Evolutionary conservation across 2,329 filamentous ascomycete species (phyloP), one percentile per base, ranked within the genome.

Genomic region (Penicillium sclerotiorum): DNA sequence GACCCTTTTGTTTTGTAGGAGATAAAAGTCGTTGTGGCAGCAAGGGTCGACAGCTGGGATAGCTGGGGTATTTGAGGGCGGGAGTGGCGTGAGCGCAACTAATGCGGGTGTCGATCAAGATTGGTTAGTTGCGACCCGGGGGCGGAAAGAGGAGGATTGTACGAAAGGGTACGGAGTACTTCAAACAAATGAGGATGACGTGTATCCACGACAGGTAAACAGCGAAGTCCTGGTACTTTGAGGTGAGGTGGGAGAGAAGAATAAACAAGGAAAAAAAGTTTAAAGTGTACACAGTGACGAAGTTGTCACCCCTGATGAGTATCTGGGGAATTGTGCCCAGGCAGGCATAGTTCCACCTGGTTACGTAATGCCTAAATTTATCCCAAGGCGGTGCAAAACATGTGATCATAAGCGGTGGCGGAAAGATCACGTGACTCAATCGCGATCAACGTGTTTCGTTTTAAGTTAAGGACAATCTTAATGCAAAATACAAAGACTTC

Each of bases 21-120:
- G 20, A 18, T 9, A 36, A 18, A 36, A 36, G 40, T 28, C 22
- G 12, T 43, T 13, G 1, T 12, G n/a, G 17, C 13, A 17, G 27
- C 13, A 13, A 33, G n/a, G 22, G 32, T 30, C 12, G 18, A 17
- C 17, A 37, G 42, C 6, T 18, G n/a, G 32, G 30, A 33, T 45
- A 52, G 41, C 40, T 52, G 45, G 46, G 43, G 42, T n/a, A n/a
- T n/a, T n/a, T n/a, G 44, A 46, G 27, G 50, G 56, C 30, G 21
- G 28, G 43, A 32, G 56, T 60, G 57, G 58, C 57, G 52, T 56
- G 50, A 50, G 51, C 50, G 47, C 55, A 47, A 48, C 44, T 33
- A 44, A 45, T 45, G 38, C 45, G 49, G 35, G 43, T 36, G 57
- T 52, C 58, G 58, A 62, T 62, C 56, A 47, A n/a, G 52, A 53